Base-by-base conservation (phyloP, 225 moss, liverwort and hornwort species). In the Rhytidiadelphus loreus region DNA sequence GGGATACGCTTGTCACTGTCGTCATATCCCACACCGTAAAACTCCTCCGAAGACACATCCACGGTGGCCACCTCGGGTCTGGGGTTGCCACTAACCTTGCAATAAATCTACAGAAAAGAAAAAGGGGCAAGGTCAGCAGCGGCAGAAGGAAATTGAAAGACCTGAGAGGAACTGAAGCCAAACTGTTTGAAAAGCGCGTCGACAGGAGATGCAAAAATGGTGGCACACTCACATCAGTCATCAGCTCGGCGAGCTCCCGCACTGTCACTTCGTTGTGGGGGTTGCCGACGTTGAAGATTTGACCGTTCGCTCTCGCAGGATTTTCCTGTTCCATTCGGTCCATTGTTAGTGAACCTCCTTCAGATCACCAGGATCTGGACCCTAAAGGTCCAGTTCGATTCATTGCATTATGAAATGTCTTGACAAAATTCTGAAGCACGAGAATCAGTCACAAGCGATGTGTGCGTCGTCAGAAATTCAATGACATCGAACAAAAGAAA, bases 211-310 rank as follows among this genome's bases (percentile, higher is more conserved):
- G 55, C 83, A 30, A 28, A 24, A 8, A 15, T 11, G 43, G 86
- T 2, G 55, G 32, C 8, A 3, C 50, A 57, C 88, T 44, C 77
- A 94, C 89, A 48, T 94, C 90, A 50, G 94, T 94, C 94, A 94
- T 94, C 46, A 94, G 84, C 89, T 94, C 93, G 9, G 94, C 94
- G 8, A 93, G 93, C 88, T 94, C 92, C 62, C 88, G 88, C 62
- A 94, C 84, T 8, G 88, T 90, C 46, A 89, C 89, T 87, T 94
- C 93, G 30, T 94, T 94, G 61, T 89, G 35, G 71, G 94, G 94
- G 87, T 94, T 94, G 79, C 94, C 94, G 10, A 94, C 94, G 72
- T 94, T 94, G 91, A 94, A 94, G 57, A 94, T 93, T 9, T 92
- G 93, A 19, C 93, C 93, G 60, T 94, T 94, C 9, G 93, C 94